Conservation (phyloP, 371 early-diverging fungal species). For the Dichotomocladium elegans region DNA sequence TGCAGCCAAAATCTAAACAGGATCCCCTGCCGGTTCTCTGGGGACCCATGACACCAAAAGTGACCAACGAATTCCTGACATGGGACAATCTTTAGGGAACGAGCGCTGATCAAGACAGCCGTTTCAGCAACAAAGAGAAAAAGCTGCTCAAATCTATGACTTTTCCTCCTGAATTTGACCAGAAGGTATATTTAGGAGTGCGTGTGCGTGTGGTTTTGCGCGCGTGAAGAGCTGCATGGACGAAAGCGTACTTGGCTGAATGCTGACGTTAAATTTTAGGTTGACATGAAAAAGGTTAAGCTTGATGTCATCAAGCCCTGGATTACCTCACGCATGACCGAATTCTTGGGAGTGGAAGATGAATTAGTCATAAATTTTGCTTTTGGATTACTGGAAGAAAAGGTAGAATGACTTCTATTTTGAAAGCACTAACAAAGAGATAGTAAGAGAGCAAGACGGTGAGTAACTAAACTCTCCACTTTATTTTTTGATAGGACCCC, state of each 20-base stretch:
- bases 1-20: not conserved
- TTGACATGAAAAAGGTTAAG: constrained; percentile 89
- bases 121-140: constrained; percentile 87
- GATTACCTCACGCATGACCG: constrained; percentile 74
- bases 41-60: not conserved
- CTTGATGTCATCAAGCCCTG: constrained; percentile 84
- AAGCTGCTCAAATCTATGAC: constrained; percentile 78
- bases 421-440: not conserved
- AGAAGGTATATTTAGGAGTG: constrained; percentile 85
- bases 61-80: constrained; percentile 1
- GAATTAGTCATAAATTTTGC: constrained; percentile 89
- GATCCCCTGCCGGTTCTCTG: no score
- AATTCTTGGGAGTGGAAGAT: constrained; percentile 89
- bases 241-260: no score
- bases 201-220: not conserved
- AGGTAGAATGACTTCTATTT: constrained; percentile 37
- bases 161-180: constrained; percentile 78
- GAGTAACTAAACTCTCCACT: not conserved
- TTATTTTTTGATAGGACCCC: constrained; percentile 41
- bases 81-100: constrained; percentile 57
- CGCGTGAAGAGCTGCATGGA: not conserved
- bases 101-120: constrained; percentile 79
- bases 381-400: constrained; percentile 74
- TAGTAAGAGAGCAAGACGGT: not conserved
- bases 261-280: constrained; percentile 34